Base-by-base conservation (phyloP, 192 early-diverging fungal species). In the Entophlyctis helioformis region DNA sequence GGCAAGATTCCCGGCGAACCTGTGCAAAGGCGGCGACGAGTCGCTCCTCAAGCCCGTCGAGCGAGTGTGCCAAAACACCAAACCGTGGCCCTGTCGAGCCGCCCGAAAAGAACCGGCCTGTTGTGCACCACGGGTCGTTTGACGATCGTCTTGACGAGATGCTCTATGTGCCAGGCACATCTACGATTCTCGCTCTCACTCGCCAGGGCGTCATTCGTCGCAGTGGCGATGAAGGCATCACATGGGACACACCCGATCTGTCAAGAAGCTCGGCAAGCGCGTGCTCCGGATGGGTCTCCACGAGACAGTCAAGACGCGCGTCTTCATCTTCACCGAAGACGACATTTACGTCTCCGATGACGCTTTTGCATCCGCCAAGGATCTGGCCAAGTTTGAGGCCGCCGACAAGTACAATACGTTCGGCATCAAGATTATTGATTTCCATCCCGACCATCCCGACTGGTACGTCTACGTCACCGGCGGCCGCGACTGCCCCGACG, bases 381-480 rank as follows among this genome's bases (percentile, higher is more conserved):
- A n/a, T 2, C 44, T 13, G 15, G 27, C 31, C 27, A 21, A 44
- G 39, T 12, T 40, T 19, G 47, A 71, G 28, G 66, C 74, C 5
- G 77, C 84, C 18, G 61, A 57, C 2, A 46, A 54, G 2, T 87
- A 81, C 39, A 94, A 89, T 56, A 64, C 48, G 12, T 48, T 87
- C 39, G 71, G 66, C 18, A 57, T 84, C 20, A 80, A 72, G 10
- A 54, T 92, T 4, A 21, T 98, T 0, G 90, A 96, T 59, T 95
- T 91, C 46, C 90, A 93, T 56, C 86, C 91, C 1, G 36, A 57
- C 46, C 73, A 96, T 47, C 58, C 74, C 6, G 89, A 96, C 54
- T 96, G 88, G 85, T 66, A 91, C 37, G 58, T 91, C 5, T 89
- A 81, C 69, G 61, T 89, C 6, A 86, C 79, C 20, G 78, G 83